Evolutionary conservation across 2,329 filamentous ascomycete species (phyloP).

Genomic region (Dactylonectria macrodidyma): DNA sequence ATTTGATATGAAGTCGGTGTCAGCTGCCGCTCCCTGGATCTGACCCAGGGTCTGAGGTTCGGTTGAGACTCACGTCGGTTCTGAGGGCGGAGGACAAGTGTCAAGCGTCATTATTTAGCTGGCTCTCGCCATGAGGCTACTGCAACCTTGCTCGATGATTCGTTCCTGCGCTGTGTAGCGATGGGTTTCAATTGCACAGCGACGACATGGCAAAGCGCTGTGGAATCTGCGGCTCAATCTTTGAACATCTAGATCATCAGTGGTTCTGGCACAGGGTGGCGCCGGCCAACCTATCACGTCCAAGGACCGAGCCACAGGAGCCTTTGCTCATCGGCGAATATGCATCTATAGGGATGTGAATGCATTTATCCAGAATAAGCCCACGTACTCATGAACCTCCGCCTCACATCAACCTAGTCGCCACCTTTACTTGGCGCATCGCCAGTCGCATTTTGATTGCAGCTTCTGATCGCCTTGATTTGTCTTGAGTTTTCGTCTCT

Average conservation of each 20-base stretch:
- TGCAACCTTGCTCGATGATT: neutral
- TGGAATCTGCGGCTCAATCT: constrained; percentile 3
- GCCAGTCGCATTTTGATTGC: constrained; percentile 10
- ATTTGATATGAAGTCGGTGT: neutral
- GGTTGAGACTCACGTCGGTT: constrained; percentile 62
- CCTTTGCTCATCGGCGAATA: constrained; percentile 22
- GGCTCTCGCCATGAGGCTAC: constrained; percentile 8
- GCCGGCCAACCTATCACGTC: constrained; percentile 11
- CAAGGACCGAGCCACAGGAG: neutral
- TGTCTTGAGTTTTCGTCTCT: neutral
- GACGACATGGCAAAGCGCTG: constrained; percentile 17
- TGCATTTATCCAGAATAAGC: constrained; percentile 40
- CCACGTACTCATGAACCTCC: constrained; percentile 34
- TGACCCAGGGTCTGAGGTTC: constrained; percentile 20
- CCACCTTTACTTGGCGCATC: constrained; percentile 8
- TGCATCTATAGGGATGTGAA: constrained; percentile 43
- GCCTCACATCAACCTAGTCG: constrained; percentile 1
- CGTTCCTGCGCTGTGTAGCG: neutral
- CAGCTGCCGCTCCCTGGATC: constrained; percentile 22
- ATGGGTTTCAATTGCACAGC: constrained; percentile 2
- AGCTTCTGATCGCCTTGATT: neutral
- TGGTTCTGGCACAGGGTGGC: constrained; percentile 5
- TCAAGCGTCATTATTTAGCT: constrained; percentile 55
- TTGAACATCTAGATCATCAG: neutral
- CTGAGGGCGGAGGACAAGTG: constrained; percentile 58